Evolutionary conservation across 306 rosid species (phyloP).

Genomic region (Trifolium subterraneum): DNA sequence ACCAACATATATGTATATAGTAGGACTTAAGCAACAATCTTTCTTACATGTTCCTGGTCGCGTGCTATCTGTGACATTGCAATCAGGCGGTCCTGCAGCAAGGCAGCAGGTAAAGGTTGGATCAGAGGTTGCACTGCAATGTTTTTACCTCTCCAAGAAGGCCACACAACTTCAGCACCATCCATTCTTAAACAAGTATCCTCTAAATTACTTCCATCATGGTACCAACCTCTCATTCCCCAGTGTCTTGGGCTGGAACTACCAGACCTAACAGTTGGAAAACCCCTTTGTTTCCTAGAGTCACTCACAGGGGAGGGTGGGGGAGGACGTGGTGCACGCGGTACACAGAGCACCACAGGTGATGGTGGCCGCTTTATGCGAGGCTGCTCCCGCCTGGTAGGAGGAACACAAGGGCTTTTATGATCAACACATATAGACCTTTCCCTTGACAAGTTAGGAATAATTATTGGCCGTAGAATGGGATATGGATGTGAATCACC

Average conservation of each 20-base stretch:
- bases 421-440: conserved; percentile 79
- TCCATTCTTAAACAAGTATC: conserved; percentile 83
- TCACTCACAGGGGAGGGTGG: conserved; percentile 91
- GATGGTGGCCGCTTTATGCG: conserved; percentile 92
- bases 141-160: conserved; percentile 83
- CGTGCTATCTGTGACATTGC: conserved; percentile 89
- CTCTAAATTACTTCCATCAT: conserved; percentile 85
- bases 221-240: conserved; percentile 97
- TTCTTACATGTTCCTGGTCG: conserved; percentile 91
- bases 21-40: conserved; percentile 33
- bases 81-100: conserved; percentile 83
- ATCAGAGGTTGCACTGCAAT: conserved; percentile 71
- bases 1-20: conserved; percentile 23
- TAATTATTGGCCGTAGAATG: conserved; percentile 83
- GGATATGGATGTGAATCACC: conserved; percentile 82
- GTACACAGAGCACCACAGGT: conserved; percentile 88
- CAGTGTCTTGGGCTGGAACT: conserved; percentile 98
- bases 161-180: conserved; percentile 99
- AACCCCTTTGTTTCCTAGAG: conserved; percentile 86
- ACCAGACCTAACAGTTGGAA: conserved; percentile 95
- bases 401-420: conserved; percentile 89
- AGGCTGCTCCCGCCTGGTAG: conserved; percentile 83
- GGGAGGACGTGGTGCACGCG: conserved; percentile 88
- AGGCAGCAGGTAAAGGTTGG: conserved; percentile 88
- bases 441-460: conserved; percentile 79